Evolutionary conservation across 2,329 filamentous ascomycete species (phyloP).

Genomic region (Arthrobotrys iridis): DNA sequence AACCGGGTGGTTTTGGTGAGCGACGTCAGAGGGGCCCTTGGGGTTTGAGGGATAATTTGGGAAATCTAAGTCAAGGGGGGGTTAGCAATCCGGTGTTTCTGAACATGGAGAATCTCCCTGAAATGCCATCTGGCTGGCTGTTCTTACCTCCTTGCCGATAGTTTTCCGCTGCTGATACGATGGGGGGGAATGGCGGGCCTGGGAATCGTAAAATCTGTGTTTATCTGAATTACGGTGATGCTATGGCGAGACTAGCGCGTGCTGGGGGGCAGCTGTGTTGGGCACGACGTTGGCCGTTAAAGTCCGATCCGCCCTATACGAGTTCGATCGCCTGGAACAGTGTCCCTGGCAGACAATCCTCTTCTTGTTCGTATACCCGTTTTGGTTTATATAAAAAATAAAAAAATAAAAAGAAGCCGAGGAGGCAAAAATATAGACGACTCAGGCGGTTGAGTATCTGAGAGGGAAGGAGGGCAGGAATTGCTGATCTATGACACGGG

Average conservation of each 20-base stretch:
- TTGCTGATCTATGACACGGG: slow-evolving; percentile 9
- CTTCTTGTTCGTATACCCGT: slow-evolving; percentile 2
- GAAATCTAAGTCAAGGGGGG: slow-evolving; percentile 12
- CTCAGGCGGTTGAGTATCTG: neutral
- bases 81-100: slow-evolving; percentile 40
- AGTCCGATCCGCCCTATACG: slow-evolving; percentile 25
- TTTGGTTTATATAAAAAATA: neutral
- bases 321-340: slow-evolving; percentile 28
- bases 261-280: slow-evolving; percentile 24
- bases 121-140: slow-evolving; percentile 1
- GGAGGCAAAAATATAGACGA: neutral
- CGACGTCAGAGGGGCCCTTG: slow-evolving; percentile 48
- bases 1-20: slow-evolving; percentile 11
- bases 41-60: slow-evolving; percentile 24
- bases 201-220: slow-evolving; percentile 30
- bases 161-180: slow-evolving; percentile 4
- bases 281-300: slow-evolving; percentile 28
- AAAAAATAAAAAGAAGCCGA: slow-evolving; percentile 1
- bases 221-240: slow-evolving; percentile 5
- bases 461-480: neutral
- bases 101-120: slow-evolving; percentile 31
- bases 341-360: slow-evolving; percentile 16
- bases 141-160: slow-evolving; percentile 27
- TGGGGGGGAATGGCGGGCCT: slow-evolving; percentile 8
- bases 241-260: slow-evolving; percentile 5